phyloP scores from a whole-genome alignment of 768 basidiomycete species.

The Termitomyces sp. region DNA sequence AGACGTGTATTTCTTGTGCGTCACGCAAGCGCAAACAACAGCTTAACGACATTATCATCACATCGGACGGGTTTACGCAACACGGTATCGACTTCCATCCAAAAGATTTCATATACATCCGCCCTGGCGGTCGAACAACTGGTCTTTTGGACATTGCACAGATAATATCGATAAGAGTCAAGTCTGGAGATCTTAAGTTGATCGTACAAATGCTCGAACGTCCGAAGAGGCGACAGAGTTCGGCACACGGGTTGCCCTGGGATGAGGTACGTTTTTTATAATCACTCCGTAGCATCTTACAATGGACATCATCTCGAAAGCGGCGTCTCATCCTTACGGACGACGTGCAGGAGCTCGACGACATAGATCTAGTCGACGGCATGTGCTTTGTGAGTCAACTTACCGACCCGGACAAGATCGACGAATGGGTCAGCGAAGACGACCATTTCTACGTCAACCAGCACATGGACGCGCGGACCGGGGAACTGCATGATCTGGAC shows the following conservation, averaged over 20 bases:
- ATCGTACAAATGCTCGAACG: slow-evolving; percentile 41
- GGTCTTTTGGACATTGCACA: slow-evolving; percentile 50
- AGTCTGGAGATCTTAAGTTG: slow-evolving; percentile 19
- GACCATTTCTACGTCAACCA: slow-evolving; percentile 57
- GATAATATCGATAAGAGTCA: slow-evolving; percentile 33
- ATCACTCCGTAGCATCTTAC: not conserved
- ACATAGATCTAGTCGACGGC: slow-evolving; percentile 44
- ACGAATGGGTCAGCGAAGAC: slow-evolving; percentile 45
- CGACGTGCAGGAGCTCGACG: slow-evolving; percentile 19
- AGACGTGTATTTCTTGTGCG: slow-evolving; percentile 50
- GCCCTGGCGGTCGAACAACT: slow-evolving; percentile 19
- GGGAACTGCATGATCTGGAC: slow-evolving; percentile 15
- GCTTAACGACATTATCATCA: slow-evolving; percentile 18
- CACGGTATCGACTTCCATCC: slow-evolving; percentile 47
- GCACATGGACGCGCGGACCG: slow-evolving; percentile 18
- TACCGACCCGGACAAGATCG: slow-evolving; percentile 26
- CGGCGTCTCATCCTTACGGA: slow-evolving; percentile 38
- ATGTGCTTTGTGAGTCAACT: slow-evolving; percentile 45
- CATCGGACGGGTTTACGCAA: slow-evolving; percentile 32
- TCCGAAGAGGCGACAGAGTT: slow-evolving; percentile 19
- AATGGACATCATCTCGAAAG: slow-evolving; percentile 16
- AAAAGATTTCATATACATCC: slow-evolving; percentile 59
- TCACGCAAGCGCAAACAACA: slow-evolving; percentile 22
- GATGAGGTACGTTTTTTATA: slow-evolving; percentile 35
- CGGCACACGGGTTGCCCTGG: slow-evolving; percentile 10